phyloP scores from a whole-genome alignment of 805 yeast species.

The Spathaspora hagerdaliae region DNA sequence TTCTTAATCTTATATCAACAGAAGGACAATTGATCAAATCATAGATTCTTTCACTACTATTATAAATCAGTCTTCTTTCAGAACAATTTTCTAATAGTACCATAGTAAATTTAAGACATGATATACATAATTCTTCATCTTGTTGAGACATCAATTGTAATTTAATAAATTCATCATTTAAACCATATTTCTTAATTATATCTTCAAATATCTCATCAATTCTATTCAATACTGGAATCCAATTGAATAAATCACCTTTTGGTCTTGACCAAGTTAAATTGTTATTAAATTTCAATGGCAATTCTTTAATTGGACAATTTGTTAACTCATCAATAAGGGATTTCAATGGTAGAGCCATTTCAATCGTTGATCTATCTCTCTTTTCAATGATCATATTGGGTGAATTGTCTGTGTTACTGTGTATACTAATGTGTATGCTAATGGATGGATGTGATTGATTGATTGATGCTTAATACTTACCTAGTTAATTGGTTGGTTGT shows the following conservation, averaged over 20 bases:
- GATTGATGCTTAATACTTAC: background rate
- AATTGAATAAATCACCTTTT: conserved; percentile 65
- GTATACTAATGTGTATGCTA: background rate
- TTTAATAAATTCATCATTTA: conserved; percentile 43
- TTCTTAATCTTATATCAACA: conserved; percentile 52
- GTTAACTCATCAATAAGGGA: conserved; percentile 35
- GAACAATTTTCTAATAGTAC: conserved; percentile 65
- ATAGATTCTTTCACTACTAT: conserved; percentile 60
- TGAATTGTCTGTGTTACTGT: too few species aligned
- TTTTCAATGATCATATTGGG: conserved; percentile 29
- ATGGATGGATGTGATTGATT: background rate
- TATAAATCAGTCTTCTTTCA: conserved; percentile 58
- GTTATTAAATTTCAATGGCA: conserved; percentile 34
- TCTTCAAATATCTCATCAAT: conserved; percentile 65
- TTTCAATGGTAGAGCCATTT: conserved; percentile 25
- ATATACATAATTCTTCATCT: conserved; percentile 47
- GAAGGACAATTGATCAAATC: conserved; percentile 57
- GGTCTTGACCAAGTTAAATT: conserved; percentile 57
- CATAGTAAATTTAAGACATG: conserved; percentile 61
- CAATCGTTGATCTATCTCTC: conserved; percentile 25
- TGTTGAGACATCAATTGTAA: conserved; percentile 40
- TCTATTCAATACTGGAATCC: conserved; percentile 73
- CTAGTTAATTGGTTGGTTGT: too few species aligned
- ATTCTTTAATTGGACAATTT: conserved; percentile 31
- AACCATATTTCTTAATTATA: conserved; percentile 49